Evolutionary conservation across 768 basidiomycete species (phyloP), one percentile per base, ranked within the genome.

Genomic region (Mycena polygramma): DNA sequence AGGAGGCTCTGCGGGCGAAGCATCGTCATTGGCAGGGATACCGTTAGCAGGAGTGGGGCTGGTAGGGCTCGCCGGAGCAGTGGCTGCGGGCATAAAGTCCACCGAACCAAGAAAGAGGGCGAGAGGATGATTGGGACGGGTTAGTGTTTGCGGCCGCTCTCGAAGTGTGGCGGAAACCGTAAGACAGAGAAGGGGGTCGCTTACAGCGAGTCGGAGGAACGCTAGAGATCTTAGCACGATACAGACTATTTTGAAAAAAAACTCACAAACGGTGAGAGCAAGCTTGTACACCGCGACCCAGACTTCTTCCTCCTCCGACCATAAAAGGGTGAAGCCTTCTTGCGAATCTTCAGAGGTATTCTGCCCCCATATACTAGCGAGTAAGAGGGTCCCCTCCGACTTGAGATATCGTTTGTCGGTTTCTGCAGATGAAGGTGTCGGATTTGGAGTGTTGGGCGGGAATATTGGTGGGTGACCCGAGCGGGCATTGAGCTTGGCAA

Each of bases 121-220:
- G 4, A 89, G 79, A 7, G 88, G 87, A 72, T 87, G 84, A 11
- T 82, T 81, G 11, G 83, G 77, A 51, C 83, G 82, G 7, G 79
- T 76, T 2, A 85, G 74, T 17, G 85, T 79, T 9, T 93, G 77
- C 0, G 91, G 88, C 74, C 90, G 93, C 26, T 97, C 94, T 57
- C 96, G 88, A n/a, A 97, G 82, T 0, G 96, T 98, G n/a, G 91
- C 86, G 4, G 94, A 95, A 5, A 91, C 86, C 0, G 96, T 98
- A 36, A 98, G 80, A 75, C 92, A 95, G 35, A 98, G 86, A 14
- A 97, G 79, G 13, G 96, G 96, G 69, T 96, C 89, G 4, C 83
- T 75, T 57, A 92, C 88, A 41, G 86, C 83, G 19, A 95, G 89
- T 39, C 90, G 87, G 36, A 96, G 80, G 77, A 92, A 96, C 0